Evolutionary conservation across 2,329 filamentous ascomycete species (phyloP).

Genomic region (Pestalotiopsis sp.): DNA sequence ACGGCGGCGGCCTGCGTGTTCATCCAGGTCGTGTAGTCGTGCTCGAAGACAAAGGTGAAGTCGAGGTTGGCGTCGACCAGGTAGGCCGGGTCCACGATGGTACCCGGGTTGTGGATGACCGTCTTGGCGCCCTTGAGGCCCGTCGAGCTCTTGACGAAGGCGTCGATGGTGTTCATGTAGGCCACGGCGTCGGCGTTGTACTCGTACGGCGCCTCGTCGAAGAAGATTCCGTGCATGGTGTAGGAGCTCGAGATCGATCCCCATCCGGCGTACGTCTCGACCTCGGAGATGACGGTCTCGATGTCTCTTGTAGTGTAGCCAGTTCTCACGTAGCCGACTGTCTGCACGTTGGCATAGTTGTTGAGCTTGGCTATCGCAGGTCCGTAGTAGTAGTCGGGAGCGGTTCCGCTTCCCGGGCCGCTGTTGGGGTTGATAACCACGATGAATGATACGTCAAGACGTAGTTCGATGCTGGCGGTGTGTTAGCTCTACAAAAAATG

Average conservation of each 20-base stretch:
- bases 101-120: neutral
- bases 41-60: slow-evolving; percentile 1
- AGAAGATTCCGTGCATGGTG: slow-evolving; percentile 39
- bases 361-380: slow-evolving; percentile 37
- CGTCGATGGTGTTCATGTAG: neutral
- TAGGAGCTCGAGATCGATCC: slow-evolving; percentile 23
- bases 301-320: slow-evolving; percentile 32
- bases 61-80: neutral
- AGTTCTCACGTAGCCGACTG: slow-evolving; percentile 43
- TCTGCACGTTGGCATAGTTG: slow-evolving; percentile 37
- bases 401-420: slow-evolving; percentile 33
- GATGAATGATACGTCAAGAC: neutral
- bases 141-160: neutral
- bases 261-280: slow-evolving; percentile 40
- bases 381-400: slow-evolving; percentile 37
- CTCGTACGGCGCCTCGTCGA: slow-evolving; percentile 35
- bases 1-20: neutral
- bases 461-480: neutral
- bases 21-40: neutral
- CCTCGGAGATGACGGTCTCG: slow-evolving; percentile 33
- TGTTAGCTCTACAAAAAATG: neutral
- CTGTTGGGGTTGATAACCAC: slow-evolving; percentile 30
- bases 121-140: neutral
- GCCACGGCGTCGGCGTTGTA: slow-evolving; percentile 17
- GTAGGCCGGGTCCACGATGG: neutral